A percentile compares a stretch with the other conserved stretches of the same genome.
phyloP scores from a whole-genome alignment of 495 filamentous ascomycete genomes.

The Hypomontagnella submonticulosa region DNA sequence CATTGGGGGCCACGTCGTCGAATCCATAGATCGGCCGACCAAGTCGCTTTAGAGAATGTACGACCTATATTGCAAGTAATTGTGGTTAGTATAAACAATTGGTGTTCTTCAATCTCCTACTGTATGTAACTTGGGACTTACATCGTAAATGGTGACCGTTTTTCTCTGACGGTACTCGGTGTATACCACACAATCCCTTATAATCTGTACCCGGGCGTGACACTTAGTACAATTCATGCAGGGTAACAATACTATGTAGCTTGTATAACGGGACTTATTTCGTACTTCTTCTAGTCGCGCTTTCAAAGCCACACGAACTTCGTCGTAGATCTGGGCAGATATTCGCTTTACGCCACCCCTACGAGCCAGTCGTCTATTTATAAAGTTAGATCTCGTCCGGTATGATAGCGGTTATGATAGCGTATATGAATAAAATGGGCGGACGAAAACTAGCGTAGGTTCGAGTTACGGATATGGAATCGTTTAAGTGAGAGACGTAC shows the following conservation, averaged over 20 bases:
- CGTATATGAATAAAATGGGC: conserved; percentile 4
- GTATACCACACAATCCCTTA: conserved; percentile 62
- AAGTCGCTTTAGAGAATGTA: conserved; percentile 64
- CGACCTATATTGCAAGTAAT: conserved; percentile 59
- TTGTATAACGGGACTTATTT: conserved; percentile 11
- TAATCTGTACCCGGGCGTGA: conserved; percentile 55
- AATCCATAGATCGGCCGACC: conserved; percentile 65
- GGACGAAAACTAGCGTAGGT: background rate
- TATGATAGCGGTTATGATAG: conserved; percentile 7
- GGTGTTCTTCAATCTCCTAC: background rate
- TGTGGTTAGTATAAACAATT: conserved; percentile 4
- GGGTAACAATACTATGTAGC: background rate
- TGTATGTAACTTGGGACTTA: conserved; percentile 53
- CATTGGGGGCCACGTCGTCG: conserved; percentile 41
- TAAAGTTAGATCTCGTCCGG: conserved; percentile 14
- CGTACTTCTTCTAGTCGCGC: conserved; percentile 64
- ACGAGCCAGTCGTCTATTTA: conserved; percentile 76
- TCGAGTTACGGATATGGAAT: conserved; percentile 12
- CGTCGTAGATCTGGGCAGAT: conserved; percentile 74
- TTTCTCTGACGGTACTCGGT: conserved; percentile 64
- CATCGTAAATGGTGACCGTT: conserved; percentile 73
- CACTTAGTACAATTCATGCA: conserved; percentile 17
- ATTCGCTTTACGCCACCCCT: conserved; percentile 84
- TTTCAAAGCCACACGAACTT: conserved; percentile 67
- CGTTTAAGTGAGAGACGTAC: conserved; percentile 55